A percentile compares a stretch with the other conserved stretches of the same genome.
Conservation (phyloP, 768 basidiomycete genomes). For the Mycena venus region DNA sequence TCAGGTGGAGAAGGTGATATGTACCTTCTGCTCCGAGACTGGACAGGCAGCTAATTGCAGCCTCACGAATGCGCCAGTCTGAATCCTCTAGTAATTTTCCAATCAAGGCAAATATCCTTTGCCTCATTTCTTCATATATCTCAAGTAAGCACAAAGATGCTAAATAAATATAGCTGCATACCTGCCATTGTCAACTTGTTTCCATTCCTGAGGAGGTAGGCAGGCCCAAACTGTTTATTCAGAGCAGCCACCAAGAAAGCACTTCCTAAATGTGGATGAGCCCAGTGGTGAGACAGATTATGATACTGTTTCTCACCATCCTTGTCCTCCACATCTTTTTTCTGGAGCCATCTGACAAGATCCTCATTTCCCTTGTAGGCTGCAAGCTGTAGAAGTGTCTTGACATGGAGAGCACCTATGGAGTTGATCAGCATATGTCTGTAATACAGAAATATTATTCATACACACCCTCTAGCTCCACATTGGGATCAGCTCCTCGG, state of each 20-base stretch:
- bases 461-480: neutral
- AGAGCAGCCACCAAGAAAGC: too few relatives aligned
- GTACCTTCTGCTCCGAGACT: neutral
- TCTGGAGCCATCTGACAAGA: neutral
- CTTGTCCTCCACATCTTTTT: neutral
- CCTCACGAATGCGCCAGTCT: neutral
- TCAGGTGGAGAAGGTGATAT: neutral
- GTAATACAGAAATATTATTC: neutral
- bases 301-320: neutral
- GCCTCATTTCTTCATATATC: neutral
- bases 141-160: neutral
- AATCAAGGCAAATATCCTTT: neutral
- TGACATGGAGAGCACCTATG: neutral
- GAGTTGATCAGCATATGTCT: neutral
- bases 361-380: neutral
- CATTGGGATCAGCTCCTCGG: neutral
- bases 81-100: neutral
- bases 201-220: neutral
- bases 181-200: neutral
- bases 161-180: neutral
- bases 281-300: too few relatives aligned
- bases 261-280: too few relatives aligned
- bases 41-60: too few relatives aligned
- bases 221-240: too few relatives aligned
- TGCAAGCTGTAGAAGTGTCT: constrained; percentile 4